Percentiles rank a stretch among this genome's conserved stretches.
Evolutionary conservation across 805 yeast species (phyloP).

Genomic region (Wickerhamiella lipophila): DNA sequence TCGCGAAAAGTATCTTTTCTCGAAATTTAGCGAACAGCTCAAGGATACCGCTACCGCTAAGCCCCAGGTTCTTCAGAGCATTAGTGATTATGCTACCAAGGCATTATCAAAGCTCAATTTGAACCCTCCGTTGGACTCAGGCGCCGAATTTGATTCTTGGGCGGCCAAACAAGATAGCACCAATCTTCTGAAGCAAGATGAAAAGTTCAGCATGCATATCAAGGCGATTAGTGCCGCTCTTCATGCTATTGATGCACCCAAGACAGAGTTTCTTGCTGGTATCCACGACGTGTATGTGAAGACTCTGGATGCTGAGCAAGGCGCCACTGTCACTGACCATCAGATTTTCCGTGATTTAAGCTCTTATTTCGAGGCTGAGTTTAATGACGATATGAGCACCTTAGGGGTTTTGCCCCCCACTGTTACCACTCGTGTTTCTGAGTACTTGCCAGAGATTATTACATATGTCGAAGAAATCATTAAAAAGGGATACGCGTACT

Average conservation of each 20-base stretch:
- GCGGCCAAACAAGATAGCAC: conserved; percentile 36
- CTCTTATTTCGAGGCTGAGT: conserved; percentile 78
- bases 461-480: conserved; percentile 65
- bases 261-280: conserved; percentile 32
- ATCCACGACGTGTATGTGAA: conserved; percentile 73
- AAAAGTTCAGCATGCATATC: conserved; percentile 80
- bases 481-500: conserved; percentile 69
- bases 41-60: conserved; percentile 32
- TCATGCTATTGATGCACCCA: conserved; percentile 28
- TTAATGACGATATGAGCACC: conserved; percentile 69
- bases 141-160: conserved; percentile 41
- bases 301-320: conserved; percentile 54
- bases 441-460: conserved; percentile 86
- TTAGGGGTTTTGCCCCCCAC: conserved; percentile 78
- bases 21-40: conserved; percentile 36
- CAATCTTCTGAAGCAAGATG: conserved; percentile 42
- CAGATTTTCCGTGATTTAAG: conserved; percentile 70
- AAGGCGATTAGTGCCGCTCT: conserved; percentile 48
- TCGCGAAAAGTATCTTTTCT: conserved; percentile 73
- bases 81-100: conserved; percentile 38
- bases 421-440: conserved; percentile 86
- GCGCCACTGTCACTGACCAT: conserved; percentile 72
- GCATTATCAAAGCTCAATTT: conserved; percentile 40
- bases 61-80: conserved; percentile 15
- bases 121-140: conserved; percentile 27